phyloP scores from a whole-genome alignment of 495 filamentous ascomycete genomes.

The Penicillium coffeae region DNA sequence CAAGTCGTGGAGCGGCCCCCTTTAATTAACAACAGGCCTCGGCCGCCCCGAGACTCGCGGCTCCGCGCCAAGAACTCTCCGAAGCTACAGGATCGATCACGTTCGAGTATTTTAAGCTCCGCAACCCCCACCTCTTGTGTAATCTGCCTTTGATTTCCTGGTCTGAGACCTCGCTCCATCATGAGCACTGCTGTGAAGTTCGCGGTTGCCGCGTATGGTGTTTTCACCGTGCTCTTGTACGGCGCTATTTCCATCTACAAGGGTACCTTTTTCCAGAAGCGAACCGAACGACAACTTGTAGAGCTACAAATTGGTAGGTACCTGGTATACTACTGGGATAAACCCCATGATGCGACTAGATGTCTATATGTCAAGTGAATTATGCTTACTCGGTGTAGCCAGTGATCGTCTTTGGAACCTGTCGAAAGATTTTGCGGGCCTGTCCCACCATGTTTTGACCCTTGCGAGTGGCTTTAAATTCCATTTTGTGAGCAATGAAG shows the following conservation, averaged over 20 bases:
- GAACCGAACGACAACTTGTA: constrained; percentile 33
- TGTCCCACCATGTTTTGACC: constrained; percentile 45
- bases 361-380: background rate
- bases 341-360: background rate
- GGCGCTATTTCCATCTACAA: constrained; percentile 13
- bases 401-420: constrained; percentile 46
- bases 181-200: constrained; percentile 11
- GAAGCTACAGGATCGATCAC: background rate
- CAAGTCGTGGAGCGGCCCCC: background rate
- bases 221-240: constrained; percentile 32
- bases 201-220: constrained; percentile 31
- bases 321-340: background rate
- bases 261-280: constrained; percentile 32
- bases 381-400: constrained; percentile 22
- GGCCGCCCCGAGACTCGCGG: background rate
- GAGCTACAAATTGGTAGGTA: constrained; percentile 40
- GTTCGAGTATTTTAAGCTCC: background rate
- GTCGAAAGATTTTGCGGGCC: constrained; percentile 31
- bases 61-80: background rate
- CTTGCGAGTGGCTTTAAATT: constrained; percentile 47
- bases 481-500: constrained; percentile 48
- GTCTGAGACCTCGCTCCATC: constrained; percentile 20
- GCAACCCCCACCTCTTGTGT: background rate
- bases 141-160: background rate
- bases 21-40: background rate